Conservation (phyloP, 805 yeast genomes). For the Candida koratica region DNA sequence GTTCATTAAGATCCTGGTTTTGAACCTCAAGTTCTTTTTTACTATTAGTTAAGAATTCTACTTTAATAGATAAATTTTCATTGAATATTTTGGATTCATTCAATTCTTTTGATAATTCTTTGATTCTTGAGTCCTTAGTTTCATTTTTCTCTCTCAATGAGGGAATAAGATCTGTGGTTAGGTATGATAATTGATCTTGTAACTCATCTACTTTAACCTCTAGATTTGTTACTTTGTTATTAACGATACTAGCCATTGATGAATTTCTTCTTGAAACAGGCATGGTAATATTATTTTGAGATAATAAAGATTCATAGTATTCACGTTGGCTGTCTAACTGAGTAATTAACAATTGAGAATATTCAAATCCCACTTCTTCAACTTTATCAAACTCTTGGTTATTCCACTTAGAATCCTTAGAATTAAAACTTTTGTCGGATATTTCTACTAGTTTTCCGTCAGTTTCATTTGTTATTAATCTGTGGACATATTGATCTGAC, state of each 20-base stretch:
- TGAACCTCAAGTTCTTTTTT: constrained; percentile 29
- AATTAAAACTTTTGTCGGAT: constrained; percentile 28
- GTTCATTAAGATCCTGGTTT: constrained; percentile 54
- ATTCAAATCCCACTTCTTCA: constrained; percentile 68
- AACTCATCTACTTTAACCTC: constrained; percentile 30
- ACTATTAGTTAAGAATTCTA: constrained; percentile 29
- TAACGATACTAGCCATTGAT: constrained; percentile 9
- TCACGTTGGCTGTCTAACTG: constrained; percentile 85
- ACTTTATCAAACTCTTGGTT: constrained; percentile 32
- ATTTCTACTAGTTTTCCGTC: constrained; percentile 90
- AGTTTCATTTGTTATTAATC: constrained; percentile 75
- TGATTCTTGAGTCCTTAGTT: constrained; percentile 27
- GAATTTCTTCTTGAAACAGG: constrained; percentile 22
- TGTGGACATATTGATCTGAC: constrained; percentile 84
- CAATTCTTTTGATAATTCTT: constrained; percentile 28
- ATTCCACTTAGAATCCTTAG: constrained; percentile 6
- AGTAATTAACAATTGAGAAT: constrained; percentile 70
- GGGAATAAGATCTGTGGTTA: constrained; percentile 29
- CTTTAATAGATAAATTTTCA: constrained; percentile 37
- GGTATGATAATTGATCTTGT: constrained; percentile 19
- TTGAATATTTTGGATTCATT: constrained; percentile 30
- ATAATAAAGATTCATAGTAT: constrained; percentile 56
- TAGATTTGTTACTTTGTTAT: constrained; percentile 18
- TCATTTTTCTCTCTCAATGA: constrained; percentile 29
- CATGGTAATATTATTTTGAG: constrained; percentile 16